A percentile compares a stretch with the other conserved stretches of the same genome.
Evolutionary conservation across 495 filamentous ascomycete genomes (phyloP).

Genomic region (Apiosordaria backusii): DNA sequence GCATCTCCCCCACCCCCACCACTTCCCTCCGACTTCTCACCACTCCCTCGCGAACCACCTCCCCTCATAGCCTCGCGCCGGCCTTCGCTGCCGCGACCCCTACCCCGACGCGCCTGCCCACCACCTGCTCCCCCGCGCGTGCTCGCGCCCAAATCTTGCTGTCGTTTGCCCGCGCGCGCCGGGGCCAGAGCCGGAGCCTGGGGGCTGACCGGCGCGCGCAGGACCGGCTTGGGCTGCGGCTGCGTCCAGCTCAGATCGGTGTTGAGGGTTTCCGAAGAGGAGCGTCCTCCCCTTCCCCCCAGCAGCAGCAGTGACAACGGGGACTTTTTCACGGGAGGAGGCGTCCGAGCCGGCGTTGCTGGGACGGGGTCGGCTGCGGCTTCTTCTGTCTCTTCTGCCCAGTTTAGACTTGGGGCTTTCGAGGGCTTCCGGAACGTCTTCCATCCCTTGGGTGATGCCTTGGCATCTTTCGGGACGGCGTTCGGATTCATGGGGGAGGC

Average conservation of each 20-base stretch:
- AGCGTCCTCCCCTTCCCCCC: neutral
- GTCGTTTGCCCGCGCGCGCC: neutral
- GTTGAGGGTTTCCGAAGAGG: neutral
- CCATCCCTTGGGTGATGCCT: neutral
- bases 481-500: neutral
- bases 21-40: neutral
- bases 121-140: neutral
- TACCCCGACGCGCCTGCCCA: neutral
- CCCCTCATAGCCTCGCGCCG: too few relatives aligned
- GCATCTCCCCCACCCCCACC: too few relatives aligned
- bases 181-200: neutral
- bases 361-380: neutral
- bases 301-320: neutral
- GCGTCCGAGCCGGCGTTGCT: neutral
- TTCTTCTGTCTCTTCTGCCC: neutral
- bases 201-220: neutral
- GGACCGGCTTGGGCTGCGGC: neutral
- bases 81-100: neutral
- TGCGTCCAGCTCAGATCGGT: neutral
- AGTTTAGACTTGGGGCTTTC: neutral
- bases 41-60: neutral
- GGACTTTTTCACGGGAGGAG: neutral
- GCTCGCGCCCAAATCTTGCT: neutral
- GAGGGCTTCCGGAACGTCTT: neutral
- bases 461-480: too few relatives aligned